phyloP scores from a whole-genome alignment of 1,139 yeast genomes.

The Debaryomyces robertsiae region DNA sequence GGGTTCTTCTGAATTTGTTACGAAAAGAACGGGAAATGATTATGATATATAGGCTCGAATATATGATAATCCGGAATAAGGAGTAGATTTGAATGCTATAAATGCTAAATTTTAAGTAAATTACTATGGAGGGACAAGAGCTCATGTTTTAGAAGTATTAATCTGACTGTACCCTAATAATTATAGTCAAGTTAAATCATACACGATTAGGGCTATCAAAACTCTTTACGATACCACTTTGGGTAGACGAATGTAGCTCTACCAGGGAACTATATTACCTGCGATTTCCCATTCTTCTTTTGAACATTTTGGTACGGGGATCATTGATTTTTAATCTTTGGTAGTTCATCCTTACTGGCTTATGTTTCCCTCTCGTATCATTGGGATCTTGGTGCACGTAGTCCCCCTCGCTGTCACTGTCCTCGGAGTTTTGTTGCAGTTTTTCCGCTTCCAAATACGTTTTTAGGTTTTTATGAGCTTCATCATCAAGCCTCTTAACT shows the following conservation, averaged over 20 bases:
- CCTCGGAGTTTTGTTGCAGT: conserved; percentile 18
- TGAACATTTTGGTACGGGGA: conserved; percentile 32
- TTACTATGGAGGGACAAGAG: no score
- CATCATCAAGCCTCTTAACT: conserved; percentile 33
- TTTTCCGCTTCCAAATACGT: conserved; percentile 26
- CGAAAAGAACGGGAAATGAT: no score
- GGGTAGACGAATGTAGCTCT: no score
- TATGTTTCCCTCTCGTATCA: conserved; percentile 26
- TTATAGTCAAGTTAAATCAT: no score
- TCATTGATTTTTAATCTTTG: conserved; percentile 49
- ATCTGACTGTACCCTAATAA: no score
- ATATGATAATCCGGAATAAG: no score
- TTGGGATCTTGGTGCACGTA: conserved; percentile 14
- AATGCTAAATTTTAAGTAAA: no score
- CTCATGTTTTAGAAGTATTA: no score
- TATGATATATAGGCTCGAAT: no score
- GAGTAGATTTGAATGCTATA: no score
- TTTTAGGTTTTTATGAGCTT: conserved; percentile 22
- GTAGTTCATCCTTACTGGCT: conserved; percentile 42
- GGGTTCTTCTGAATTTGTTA: conserved; percentile 9
- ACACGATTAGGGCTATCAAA: no score
- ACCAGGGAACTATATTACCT: conserved; percentile 1
- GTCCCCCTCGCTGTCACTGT: conserved; percentile 27
- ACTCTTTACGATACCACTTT: no score
- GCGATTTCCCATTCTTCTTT: conserved; percentile 18